Percentiles rank a stretch among this genome's conserved stretches.
These are phyloP conservation scores for Neoboletus subvelutipes DNA, from an alignment of 768 basidiomycete genomes.

Conservation along the genomic window DNA sequence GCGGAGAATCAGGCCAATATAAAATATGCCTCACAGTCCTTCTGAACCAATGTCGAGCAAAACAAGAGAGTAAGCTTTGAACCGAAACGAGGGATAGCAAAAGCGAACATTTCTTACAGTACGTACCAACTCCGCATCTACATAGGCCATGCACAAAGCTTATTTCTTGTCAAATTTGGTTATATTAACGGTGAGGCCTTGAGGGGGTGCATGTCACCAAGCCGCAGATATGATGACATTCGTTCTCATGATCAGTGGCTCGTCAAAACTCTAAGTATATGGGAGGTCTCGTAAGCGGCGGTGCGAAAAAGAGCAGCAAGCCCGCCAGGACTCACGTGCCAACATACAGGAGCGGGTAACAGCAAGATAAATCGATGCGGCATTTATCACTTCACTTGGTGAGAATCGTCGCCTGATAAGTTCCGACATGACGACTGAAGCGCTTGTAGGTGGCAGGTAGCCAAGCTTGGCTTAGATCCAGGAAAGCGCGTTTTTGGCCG, in stretches of 20 bases:
- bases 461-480: background rate
- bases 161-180: slow-evolving; percentile 16
- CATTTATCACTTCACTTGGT: background rate
- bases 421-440: background rate
- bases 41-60: background rate
- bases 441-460: background rate
- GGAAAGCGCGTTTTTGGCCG: background rate
- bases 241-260: slow-evolving; percentile 23
- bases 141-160: background rate
- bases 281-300: slow-evolving; percentile 23
- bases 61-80: background rate
- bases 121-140: slow-evolving; percentile 2
- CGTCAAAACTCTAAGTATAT: slow-evolving; percentile 16
- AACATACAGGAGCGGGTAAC: background rate
- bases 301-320: background rate
- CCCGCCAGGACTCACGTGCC: background rate
- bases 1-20: background rate
- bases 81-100: slow-evolving; percentile 1
- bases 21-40: background rate
- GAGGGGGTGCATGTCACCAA: background rate
- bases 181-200: slow-evolving; percentile 18
- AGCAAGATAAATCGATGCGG: background rate
- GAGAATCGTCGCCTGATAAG: background rate
- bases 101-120: background rate
- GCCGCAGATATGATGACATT: slow-evolving; percentile 2